phyloP scores from a whole-genome alignment of 768 basidiomycete species.

The Strobilomyces echinocephalus region DNA sequence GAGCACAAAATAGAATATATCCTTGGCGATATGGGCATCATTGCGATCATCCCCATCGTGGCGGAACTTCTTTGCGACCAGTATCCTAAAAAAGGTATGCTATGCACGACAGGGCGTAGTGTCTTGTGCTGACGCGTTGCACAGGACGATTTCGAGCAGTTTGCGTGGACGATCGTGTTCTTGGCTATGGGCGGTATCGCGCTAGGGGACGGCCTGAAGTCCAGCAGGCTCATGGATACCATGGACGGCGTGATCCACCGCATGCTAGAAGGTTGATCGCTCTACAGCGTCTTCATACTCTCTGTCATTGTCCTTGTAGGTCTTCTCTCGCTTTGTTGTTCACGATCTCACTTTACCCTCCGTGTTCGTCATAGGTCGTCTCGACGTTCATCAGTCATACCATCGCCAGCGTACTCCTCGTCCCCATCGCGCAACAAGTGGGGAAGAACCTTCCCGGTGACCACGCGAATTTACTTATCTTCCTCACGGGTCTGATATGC shows the following conservation, averaged over 20 bases:
- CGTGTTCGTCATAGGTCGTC: constrained; percentile 47
- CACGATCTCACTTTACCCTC: neutral
- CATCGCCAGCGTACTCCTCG: constrained; percentile 93
- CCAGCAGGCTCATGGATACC: constrained; percentile 80
- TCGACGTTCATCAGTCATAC: constrained; percentile 98
- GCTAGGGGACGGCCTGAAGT: constrained; percentile 86
- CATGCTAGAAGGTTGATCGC: constrained; percentile 54
- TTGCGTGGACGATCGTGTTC: constrained; percentile 92
- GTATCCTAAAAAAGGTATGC: constrained; percentile 85
- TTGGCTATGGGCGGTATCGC: constrained; percentile 98
- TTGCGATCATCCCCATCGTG: constrained; percentile 62
- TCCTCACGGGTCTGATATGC: constrained; percentile 89
- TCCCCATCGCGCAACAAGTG: constrained; percentile 91
- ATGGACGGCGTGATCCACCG: constrained; percentile 61
- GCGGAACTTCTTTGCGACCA: constrained; percentile 94
- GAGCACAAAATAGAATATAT: constrained; percentile 69
- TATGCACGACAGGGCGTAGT: neutral
- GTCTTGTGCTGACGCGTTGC: neutral
- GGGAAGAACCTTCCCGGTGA: constrained; percentile 68
- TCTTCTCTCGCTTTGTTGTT: neutral
- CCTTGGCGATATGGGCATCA: constrained; percentile 65
- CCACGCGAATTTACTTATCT: constrained; percentile 80
- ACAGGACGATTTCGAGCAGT: constrained; percentile 93
- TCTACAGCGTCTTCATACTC: constrained; percentile 66
- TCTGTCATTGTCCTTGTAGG: constrained; percentile 66